Conservation (phyloP, 164 flowering plant genomes). For the Buxus sempervirens region DNA sequence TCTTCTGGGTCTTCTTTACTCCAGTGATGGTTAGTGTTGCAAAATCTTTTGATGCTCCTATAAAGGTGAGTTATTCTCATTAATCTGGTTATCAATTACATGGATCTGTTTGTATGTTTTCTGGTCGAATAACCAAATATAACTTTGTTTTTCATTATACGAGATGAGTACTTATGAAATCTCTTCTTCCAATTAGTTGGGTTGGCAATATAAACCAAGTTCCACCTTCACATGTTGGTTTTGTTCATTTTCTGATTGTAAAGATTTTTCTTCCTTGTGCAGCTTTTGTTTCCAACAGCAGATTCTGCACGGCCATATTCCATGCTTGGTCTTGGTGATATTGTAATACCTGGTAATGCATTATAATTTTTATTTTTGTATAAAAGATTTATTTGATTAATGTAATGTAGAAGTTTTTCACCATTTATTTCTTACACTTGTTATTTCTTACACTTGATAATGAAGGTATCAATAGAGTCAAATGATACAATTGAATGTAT, state of each 20-base stretch:
- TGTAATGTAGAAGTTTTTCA: neutral
- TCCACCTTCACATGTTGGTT: neutral
- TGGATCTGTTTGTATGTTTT: neutral
- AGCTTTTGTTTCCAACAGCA: slow-evolving; percentile 94
- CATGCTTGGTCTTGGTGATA: slow-evolving; percentile 99
- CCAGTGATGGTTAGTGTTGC: slow-evolving; percentile 99
- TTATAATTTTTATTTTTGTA: neutral
- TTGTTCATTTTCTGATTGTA: neutral
- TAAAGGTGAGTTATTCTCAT: slow-evolving; percentile 62
- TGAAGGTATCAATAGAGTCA: no score
- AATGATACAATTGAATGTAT: no score
- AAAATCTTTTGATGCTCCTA: slow-evolving; percentile 99
- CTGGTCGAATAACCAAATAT: neutral
- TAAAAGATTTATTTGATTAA: neutral
- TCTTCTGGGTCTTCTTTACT: slow-evolving; percentile 98
- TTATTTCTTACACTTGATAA: no score
- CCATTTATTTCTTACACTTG: neutral
- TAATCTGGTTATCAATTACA: neutral
- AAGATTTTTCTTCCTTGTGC: slow-evolving; percentile 14
- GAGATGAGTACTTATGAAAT: no score
- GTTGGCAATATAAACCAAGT: no score
- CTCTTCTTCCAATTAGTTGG: no score
- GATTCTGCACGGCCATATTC: slow-evolving; percentile 80
- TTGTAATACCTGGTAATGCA: slow-evolving; percentile 86
- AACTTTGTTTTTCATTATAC: neutral